phyloP scores from a whole-genome alignment of 169 alveolate species.

The Plasmodium knowlesi region DNA sequence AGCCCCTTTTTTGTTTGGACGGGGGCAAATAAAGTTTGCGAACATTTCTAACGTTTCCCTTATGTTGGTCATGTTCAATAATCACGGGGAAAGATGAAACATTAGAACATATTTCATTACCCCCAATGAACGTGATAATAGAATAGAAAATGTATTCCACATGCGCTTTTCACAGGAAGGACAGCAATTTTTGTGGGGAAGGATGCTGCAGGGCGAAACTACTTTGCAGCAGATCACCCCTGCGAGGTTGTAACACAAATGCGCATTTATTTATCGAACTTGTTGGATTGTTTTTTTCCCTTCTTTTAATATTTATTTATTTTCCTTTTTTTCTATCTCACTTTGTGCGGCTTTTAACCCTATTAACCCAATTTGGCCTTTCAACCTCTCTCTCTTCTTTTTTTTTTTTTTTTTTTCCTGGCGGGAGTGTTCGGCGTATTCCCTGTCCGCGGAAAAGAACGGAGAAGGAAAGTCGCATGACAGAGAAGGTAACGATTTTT shows the following conservation, averaged over 20 bases:
- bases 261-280: neutral
- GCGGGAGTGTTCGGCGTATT: too few species aligned
- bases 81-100: neutral
- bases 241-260: neutral
- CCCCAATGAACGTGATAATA: neutral
- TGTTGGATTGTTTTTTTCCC: neutral
- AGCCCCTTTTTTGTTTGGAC: too few species aligned
- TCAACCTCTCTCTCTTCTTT: too few species aligned
- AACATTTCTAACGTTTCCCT: neutral
- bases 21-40: neutral
- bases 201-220: too few species aligned
- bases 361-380: too few species aligned
- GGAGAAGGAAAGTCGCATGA: too few species aligned
- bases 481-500: too few species aligned
- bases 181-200: too few species aligned
- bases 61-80: neutral
- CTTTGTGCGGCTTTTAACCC: too few species aligned
- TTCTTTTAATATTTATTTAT: neutral
- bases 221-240: neutral
- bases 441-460: too few species aligned
- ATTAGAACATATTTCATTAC: neutral
- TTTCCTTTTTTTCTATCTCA: neutral
- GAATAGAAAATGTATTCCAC: neutral
- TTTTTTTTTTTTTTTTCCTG: too few species aligned
- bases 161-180: neutral